Evolutionary conservation across 2,329 filamentous ascomycete species (phyloP).

Genomic region (Diplocarpon rosae): DNA sequence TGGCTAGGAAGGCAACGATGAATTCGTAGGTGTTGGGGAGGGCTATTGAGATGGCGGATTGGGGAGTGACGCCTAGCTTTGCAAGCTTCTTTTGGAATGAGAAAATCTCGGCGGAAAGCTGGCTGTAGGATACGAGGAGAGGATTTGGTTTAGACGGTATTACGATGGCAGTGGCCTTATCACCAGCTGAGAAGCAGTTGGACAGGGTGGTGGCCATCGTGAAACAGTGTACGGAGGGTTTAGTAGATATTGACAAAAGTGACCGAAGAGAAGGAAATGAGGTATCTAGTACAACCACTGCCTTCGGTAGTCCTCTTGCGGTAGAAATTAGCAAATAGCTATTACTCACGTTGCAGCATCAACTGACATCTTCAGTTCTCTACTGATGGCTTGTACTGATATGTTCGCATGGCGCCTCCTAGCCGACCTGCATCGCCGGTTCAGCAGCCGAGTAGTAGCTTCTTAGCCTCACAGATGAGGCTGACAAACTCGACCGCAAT

Average conservation of each 20-base stretch:
- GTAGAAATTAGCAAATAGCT: slow-evolving; percentile 3
- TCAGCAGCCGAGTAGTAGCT: neutral
- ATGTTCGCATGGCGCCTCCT: too few species aligned
- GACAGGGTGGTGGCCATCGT: slow-evolving; percentile 37
- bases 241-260: neutral
- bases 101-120: slow-evolving; percentile 53
- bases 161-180: slow-evolving; percentile 54
- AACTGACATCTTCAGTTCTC: too few species aligned
- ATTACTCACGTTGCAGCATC: neutral
- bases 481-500: slow-evolving; percentile 3
- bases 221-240: neutral
- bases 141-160: slow-evolving; percentile 53
- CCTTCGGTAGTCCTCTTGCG: neutral
- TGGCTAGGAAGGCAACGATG: slow-evolving; percentile 76
- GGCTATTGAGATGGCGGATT: slow-evolving; percentile 70
- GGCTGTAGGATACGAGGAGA: slow-evolving; percentile 58
- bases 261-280: neutral
- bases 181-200: slow-evolving; percentile 42
- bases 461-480: slow-evolving; percentile 15
- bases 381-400: too few species aligned
- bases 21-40: slow-evolving; percentile 81
- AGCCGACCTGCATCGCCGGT: slow-evolving; percentile 5
- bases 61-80: slow-evolving; percentile 55
- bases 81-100: slow-evolving; percentile 72
- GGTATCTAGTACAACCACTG: slow-evolving; percentile 8